phyloP scores from a whole-genome alignment of 208 protist genomes.

The Wallacemonas sp. region DNA sequence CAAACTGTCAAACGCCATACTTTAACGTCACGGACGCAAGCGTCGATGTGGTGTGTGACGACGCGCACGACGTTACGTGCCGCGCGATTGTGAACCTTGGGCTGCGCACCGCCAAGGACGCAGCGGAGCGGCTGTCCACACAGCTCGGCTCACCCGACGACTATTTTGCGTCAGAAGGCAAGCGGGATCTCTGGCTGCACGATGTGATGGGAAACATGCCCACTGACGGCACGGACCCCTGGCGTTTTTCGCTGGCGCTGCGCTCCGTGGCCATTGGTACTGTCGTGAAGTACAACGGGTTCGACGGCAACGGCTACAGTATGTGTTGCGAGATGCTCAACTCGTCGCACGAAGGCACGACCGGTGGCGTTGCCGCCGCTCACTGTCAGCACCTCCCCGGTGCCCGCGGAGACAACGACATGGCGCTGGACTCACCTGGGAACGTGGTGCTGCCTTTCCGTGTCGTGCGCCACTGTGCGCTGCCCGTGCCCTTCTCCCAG shows the following conservation, averaged over 20 bases:
- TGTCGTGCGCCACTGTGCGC: conserved; percentile 2
- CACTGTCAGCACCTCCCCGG: conserved; percentile 15
- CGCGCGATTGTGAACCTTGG: conserved; percentile 17
- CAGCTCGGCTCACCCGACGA: background rate
- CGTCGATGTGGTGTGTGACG: conserved; percentile 28
- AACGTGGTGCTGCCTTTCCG: background rate
- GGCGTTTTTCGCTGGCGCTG: conserved; percentile 48
- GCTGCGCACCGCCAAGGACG: conserved; percentile 12
- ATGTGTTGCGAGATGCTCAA: conserved; percentile 68
- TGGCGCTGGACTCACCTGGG: conserved; percentile 1
- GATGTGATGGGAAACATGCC: background rate
- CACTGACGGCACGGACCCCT: conserved; percentile 33
- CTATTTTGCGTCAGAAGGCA: background rate
- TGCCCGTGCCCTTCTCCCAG: conserved; percentile 4
- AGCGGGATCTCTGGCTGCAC: background rate
- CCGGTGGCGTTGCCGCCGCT: conserved; percentile 16
- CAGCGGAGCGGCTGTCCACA: background rate
- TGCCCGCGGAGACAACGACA: background rate
- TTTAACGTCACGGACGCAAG: conserved; percentile 43
- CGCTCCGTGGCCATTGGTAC: conserved; percentile 22
- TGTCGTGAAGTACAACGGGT: conserved; percentile 67
- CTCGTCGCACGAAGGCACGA: conserved; percentile 18
- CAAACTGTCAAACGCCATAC: conserved; percentile 64
- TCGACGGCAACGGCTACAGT: conserved; percentile 72
- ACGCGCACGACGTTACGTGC: conserved; percentile 6